Evolutionary conservation across 2,329 filamentous ascomycete species (phyloP), one percentile per base, ranked within the genome.

Genomic region (Fusarium mexicanum): DNA sequence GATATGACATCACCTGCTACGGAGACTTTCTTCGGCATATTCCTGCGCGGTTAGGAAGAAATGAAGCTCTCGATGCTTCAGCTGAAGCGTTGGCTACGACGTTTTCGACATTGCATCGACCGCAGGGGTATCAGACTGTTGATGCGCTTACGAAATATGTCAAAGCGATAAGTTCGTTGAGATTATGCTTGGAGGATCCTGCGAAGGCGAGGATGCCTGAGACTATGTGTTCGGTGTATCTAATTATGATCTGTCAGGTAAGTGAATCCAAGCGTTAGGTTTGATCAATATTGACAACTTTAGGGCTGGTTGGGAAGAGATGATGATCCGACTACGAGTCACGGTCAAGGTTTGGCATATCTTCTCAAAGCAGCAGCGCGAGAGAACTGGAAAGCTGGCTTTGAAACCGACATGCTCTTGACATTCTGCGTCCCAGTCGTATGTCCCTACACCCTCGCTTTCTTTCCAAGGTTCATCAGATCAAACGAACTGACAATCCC

Each of bases 1-100:
- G 85, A 24, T 88, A 85, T 69, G 86, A 87, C 50, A 73, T 88
- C 12, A 79, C 79, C 47, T 85, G 84, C 20, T 88, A 86, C 67
- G 87, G 87, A 2, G 72, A 76, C 2, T 88, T 86, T 69, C 74
- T 88, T 17, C 77, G 79, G 4, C 80, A 85, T n/a, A 77, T 88
- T 2, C 87, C 87, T 1, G 74, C 75, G 41, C 83, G 85, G 1
- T 71, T 88, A 4, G 87, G 86, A 3, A 78, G 68, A 17, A 88
- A 85, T 51, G 79, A 81, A 53, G 86, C 86, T 4, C 79, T 89
- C 1, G 86, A 87, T 67, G 80, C 83, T 2, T 76, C 82, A 0
- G 79, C 81, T 9, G 78, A 78, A 33, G 79, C 80, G 13, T 73
- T 84, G 7, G 75, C 78, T 3, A 77, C 72, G 4, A 76, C 79